A percentile compares a stretch with the other conserved stretches of the same genome.
phyloP scores from a whole-genome alignment of 2,329 filamentous ascomycete species.

The Aspergillus sp. region DNA sequence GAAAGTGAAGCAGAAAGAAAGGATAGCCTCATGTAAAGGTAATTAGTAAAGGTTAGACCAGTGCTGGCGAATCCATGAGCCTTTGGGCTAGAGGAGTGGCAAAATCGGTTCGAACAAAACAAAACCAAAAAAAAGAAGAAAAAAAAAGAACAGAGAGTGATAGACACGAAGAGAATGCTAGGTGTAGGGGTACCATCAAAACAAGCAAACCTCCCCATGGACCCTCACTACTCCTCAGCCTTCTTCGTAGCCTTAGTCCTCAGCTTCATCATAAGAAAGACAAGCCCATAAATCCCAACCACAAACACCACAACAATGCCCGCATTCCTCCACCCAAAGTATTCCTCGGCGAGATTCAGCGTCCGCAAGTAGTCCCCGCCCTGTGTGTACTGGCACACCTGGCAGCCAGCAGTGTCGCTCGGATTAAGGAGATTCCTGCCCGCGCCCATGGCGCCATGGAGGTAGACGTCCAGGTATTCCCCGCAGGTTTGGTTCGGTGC shows the following conservation, averaged over 20 bases:
- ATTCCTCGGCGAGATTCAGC: conserved; percentile 64
- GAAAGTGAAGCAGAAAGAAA: too few relatives aligned
- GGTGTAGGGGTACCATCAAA: too few relatives aligned
- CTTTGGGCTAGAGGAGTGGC: too few relatives aligned
- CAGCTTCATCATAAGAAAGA: conserved; percentile 48
- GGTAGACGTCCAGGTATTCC: conserved; percentile 61
- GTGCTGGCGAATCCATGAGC: too few relatives aligned
- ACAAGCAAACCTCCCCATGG: too few relatives aligned
- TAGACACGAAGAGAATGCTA: too few relatives aligned
- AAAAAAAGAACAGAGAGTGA: too few relatives aligned
- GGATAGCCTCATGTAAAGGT: too few relatives aligned
- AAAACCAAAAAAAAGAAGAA: too few relatives aligned
- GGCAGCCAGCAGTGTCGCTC: conserved; percentile 58
- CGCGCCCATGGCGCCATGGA: conserved; percentile 48
- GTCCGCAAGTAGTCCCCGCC: conserved; percentile 65
- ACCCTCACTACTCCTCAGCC: conserved; percentile 26
- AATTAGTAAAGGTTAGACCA: too few relatives aligned
- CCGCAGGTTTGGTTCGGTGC: conserved; percentile 53
- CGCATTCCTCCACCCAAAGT: conserved; percentile 69
- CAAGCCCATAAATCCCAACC: conserved; percentile 57
- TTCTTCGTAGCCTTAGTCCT: conserved; percentile 44
- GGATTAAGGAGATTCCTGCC: conserved; percentile 61
- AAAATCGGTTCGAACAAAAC: too few relatives aligned
- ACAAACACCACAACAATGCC: conserved; percentile 63
- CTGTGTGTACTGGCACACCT: conserved; percentile 63